Conservation (phyloP, 305 asterid genomes). For the Lippia alba region DNA sequence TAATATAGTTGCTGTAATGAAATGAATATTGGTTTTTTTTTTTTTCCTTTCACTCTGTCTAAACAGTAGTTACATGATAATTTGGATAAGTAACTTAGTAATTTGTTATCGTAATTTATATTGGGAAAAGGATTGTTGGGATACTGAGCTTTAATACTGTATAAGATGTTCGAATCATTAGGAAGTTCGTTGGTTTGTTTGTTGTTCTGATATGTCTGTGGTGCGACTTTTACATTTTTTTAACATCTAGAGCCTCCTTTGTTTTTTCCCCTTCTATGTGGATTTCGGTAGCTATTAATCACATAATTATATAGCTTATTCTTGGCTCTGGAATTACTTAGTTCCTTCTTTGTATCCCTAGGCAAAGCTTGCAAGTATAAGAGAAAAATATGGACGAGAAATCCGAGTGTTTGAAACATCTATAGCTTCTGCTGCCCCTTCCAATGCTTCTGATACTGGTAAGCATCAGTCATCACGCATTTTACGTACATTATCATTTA, state of each 20-base stretch:
- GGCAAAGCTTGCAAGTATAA: conserved; percentile 83
- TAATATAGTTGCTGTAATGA: no score
- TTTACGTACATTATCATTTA: neutral
- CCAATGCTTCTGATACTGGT: conserved; percentile 60
- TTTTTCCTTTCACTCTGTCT: no score
- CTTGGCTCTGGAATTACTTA: conserved; percentile 20
- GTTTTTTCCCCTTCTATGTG: neutral
- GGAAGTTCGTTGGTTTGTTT: no score
- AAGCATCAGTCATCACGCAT: conserved; percentile 1
- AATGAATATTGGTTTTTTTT: no score
- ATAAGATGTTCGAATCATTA: no score
- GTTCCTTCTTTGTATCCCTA: conserved; percentile 37
- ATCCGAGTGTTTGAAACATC: conserved; percentile 77
- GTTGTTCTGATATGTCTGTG: no score
- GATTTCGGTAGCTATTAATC: conserved; percentile 1
- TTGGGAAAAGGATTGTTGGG: no score
- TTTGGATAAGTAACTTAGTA: no score
- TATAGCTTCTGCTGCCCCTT: conserved; percentile 53
- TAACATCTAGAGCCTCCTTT: conserved; percentile 1
- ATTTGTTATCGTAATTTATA: no score
- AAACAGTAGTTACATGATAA: no score
- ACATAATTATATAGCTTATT: neutral
- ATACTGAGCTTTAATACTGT: no score
- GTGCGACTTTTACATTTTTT: no score
- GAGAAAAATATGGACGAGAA: conserved; percentile 79